phyloP scores from a whole-genome alignment of 1,139 yeast species.

The Yamadazyma spencermartinsiae region DNA sequence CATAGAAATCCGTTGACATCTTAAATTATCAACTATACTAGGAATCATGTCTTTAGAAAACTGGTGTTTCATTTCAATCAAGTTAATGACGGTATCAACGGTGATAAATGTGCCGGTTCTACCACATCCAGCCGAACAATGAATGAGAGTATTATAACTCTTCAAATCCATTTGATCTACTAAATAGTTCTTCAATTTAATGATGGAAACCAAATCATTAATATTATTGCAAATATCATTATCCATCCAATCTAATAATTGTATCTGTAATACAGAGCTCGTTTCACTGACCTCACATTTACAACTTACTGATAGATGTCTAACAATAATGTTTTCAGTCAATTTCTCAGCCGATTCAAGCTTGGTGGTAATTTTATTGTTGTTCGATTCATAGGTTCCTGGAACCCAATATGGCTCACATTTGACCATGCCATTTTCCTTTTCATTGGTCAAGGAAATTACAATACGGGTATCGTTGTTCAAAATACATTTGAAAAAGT shows the following conservation, averaged over 20 bases:
- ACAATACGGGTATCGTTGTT: constrained; percentile 43
- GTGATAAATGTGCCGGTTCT: constrained; percentile 86
- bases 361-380: constrained; percentile 30
- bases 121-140: constrained; percentile 93
- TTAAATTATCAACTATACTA: constrained; percentile 55
- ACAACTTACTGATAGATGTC: constrained; percentile 37
- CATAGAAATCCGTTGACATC: constrained; percentile 78
- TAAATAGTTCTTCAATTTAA: constrained; percentile 39
- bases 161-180: constrained; percentile 17
- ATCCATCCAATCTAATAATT: constrained; percentile 55
- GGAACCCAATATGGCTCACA: constrained; percentile 58
- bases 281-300: constrained; percentile 15
- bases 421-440: constrained; percentile 53
- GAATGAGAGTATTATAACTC: constrained; percentile 58
- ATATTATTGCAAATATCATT: constrained; percentile 44
- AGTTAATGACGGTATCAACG: constrained; percentile 61
- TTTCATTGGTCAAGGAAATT: constrained; percentile 52
- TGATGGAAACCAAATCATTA: constrained; percentile 41
- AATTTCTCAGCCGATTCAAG: constrained; percentile 21
- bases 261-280: constrained; percentile 44
- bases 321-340: constrained; percentile 24
- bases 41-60: constrained; percentile 39
- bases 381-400: constrained; percentile 45
- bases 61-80: constrained; percentile 12
- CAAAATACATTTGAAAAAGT: constrained; percentile 74